Base-by-base conservation (phyloP, 805 yeast genomes). In the Suhomyces vadensis region DNA sequence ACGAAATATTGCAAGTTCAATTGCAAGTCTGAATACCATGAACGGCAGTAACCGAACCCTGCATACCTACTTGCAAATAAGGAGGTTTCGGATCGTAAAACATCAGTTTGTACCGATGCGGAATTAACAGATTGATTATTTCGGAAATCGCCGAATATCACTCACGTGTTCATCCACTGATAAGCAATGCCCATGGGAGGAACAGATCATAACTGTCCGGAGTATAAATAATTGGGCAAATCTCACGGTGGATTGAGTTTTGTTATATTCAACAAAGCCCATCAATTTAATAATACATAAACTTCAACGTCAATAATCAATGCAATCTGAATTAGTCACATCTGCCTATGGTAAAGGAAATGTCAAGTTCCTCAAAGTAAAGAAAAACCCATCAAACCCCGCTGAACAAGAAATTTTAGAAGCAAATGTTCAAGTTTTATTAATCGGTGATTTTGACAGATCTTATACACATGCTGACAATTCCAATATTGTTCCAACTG, bases 381-480 rank as follows among this genome's bases (percentile, higher is more conserved):
- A 81, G 68, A 86, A 84, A 60, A 87, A 88, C 69, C 78, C 86
- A 47, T 51, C 70, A 41, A 78, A 89, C 69, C 90, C 92, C 13
- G 70, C 79, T 58, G 72, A 74, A 37, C 97, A 91, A 65, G 85
- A 87, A 48, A 82, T 91, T 31, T 77, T 87, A 66, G 97, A 91
- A 72, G 87, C 95, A 42, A 85, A 89, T 45, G 95, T 87, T 44
- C 75, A 77, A 51, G 83, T 83, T 21, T 72, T 91, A 40, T 75
- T 91, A 46, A 82, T 78, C 54, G 97, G 97, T 50, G 78, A 75
- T 44, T 83, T 91, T 57, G 96, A 86, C 50, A 67, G 71, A 23
- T 82, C 96, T 3, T 91, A 87, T 74, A 91, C 96, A 40, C 59
- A 83, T 46, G 97, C 96, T 29, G 95, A 91, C 69, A 91, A 91